Evolutionary conservation across 306 rosid species (phyloP).

Genomic region (Cajanus cajan): DNA sequence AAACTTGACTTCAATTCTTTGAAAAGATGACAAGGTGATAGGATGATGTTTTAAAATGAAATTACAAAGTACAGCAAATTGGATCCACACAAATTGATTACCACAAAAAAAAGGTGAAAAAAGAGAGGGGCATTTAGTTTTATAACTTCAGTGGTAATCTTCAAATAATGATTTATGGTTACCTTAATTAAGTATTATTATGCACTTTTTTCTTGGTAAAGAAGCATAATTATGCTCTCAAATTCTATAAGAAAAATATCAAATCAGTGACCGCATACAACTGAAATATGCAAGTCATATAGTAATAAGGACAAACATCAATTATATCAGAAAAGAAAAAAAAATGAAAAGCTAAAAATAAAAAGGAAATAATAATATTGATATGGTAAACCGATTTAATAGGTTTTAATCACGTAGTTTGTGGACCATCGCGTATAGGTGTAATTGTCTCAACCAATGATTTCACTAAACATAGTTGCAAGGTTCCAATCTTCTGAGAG

Average conservation of each 20-base stretch:
- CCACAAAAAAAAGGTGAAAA: conserved; percentile 11
- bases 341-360: not conserved
- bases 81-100: conserved; percentile 36
- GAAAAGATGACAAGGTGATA: conserved; percentile 33
- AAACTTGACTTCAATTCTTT: conserved; percentile 1
- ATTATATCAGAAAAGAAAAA: conserved; percentile 41
- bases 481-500: not conserved
- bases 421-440: conserved; percentile 40
- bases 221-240: conserved; percentile 43
- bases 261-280: conserved; percentile 3
- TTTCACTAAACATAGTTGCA: conserved; percentile 25
- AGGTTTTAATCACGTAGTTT: conserved; percentile 21
- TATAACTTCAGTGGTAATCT: conserved; percentile 40
- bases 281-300: conserved; percentile 38
- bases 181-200: conserved; percentile 34
- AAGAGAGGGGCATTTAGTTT: conserved; percentile 20
- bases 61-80: conserved; percentile 19
- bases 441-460: conserved; percentile 42
- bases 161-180: conserved; percentile 38
- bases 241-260: conserved; percentile 30
- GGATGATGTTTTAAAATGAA: conserved; percentile 18
- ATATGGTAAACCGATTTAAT: not conserved
- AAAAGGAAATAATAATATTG: not conserved
- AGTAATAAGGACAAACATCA: conserved; percentile 38
- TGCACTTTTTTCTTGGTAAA: conserved; percentile 32